Evolutionary conservation across 345 rosid genomes (phyloP).

Genomic region (Ceriops decandra): DNA sequence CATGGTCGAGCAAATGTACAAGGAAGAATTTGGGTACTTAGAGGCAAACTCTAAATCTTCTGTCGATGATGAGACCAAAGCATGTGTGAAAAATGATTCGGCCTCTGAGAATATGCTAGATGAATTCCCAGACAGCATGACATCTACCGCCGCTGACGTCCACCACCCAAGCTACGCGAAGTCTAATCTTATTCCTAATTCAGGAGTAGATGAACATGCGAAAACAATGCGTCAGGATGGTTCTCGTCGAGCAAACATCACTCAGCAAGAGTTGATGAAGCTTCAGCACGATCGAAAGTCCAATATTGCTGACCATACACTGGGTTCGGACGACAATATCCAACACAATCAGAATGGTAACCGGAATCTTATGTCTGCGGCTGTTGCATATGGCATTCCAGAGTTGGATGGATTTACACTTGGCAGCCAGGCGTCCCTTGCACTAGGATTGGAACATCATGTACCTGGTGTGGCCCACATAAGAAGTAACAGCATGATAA

Average conservation of each 20-base stretch:
- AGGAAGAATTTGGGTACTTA: slow-evolving; percentile 73
- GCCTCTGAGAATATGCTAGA: slow-evolving; percentile 26
- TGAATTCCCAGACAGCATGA: slow-evolving; percentile 36
- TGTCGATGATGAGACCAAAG: slow-evolving; percentile 46
- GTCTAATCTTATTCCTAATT: slow-evolving; percentile 18
- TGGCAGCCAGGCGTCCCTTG: slow-evolving; percentile 58
- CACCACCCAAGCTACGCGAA: slow-evolving; percentile 19
- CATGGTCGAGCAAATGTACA: slow-evolving; percentile 93
- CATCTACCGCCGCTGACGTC: slow-evolving; percentile 33
- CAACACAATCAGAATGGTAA: slow-evolving; percentile 13
- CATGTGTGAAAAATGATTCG: slow-evolving; percentile 31
- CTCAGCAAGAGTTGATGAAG: slow-evolving; percentile 5
- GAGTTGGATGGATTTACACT: slow-evolving; percentile 42
- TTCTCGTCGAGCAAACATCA: neutral
- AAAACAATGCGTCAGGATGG: neutral
- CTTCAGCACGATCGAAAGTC: slow-evolving; percentile 1
- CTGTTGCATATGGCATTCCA: slow-evolving; percentile 36
- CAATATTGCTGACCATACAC: neutral
- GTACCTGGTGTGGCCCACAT: slow-evolving; percentile 36
- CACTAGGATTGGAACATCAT: slow-evolving; percentile 69
- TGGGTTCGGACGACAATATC: too few species aligned
- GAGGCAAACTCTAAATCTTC: slow-evolving; percentile 57
- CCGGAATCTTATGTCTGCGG: slow-evolving; percentile 32
- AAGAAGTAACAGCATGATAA: slow-evolving; percentile 23
- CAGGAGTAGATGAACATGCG: slow-evolving; percentile 1